A percentile compares a stretch with the other conserved stretches of the same genome.
These are phyloP conservation scores for Centrapalus pauciflorus DNA, from an alignment of 129 eudicot genomes.

Conservation along the genomic window DNA sequence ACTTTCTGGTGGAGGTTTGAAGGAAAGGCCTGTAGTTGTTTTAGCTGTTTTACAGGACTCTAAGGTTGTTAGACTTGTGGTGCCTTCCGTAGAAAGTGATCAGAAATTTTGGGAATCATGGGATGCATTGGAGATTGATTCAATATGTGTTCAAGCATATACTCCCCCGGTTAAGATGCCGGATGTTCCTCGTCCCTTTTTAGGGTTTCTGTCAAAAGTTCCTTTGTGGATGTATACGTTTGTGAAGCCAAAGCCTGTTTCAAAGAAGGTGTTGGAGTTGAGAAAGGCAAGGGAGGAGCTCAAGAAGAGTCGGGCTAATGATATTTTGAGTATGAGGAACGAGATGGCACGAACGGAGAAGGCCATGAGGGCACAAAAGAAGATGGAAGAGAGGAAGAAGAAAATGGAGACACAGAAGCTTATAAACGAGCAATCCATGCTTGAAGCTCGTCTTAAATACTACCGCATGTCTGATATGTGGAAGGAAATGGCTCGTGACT, in stretches of 20 bases:
- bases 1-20: conserved; percentile 44
- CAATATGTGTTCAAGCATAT: conserved; percentile 70
- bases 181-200: conserved; percentile 51
- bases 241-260: conserved; percentile 55
- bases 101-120: conserved; percentile 63
- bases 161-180: conserved; percentile 69
- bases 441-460: conserved; percentile 25
- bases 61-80: conserved; percentile 74
- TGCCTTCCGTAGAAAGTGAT: conserved; percentile 61
- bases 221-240: conserved; percentile 43
- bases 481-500: conserved; percentile 44
- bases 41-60: conserved; percentile 79
- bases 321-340: conserved; percentile 31
- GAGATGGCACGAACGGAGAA: conserved; percentile 53
- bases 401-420: conserved; percentile 46
- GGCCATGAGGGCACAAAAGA: conserved; percentile 42
- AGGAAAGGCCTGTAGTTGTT: conserved; percentile 52
- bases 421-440: conserved; percentile 36
- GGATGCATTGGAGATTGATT: conserved; percentile 63
- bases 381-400: conserved; percentile 54
- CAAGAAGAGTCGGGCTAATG: conserved; percentile 39
- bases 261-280: conserved; percentile 70
- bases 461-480: conserved; percentile 36
- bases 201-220: conserved; percentile 43
- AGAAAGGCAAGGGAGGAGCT: conserved; percentile 63